These are phyloP conservation scores for Blumeriella jaapii DNA, from an alignment of 2,329 filamentous ascomycete genomes.

Conservation along the genomic window DNA sequence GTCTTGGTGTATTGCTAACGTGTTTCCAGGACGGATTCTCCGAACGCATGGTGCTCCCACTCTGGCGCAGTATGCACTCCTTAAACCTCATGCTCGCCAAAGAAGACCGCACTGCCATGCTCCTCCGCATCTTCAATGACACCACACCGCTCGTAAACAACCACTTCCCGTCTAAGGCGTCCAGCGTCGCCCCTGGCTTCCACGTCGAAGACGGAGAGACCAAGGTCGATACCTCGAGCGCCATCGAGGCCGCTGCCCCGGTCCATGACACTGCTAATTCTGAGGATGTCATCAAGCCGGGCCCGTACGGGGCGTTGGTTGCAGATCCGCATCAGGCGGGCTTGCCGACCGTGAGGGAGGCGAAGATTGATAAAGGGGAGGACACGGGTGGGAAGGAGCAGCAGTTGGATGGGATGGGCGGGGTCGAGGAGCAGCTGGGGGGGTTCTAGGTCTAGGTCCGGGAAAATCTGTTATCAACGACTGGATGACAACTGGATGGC, in stretches of 20 bases:
- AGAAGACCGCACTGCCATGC: slow-evolving; percentile 86
- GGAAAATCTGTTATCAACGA: no score
- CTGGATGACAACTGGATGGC: no score
- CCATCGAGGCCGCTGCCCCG: slow-evolving; percentile 16
- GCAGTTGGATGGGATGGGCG: slow-evolving; percentile 15
- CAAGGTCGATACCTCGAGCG: slow-evolving; percentile 16
- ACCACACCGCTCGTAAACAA: slow-evolving; percentile 66
- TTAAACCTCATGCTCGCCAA: slow-evolving; percentile 98
- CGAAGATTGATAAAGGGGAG: slow-evolving; percentile 19
- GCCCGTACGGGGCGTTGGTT: slow-evolving; percentile 18
- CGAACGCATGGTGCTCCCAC: slow-evolving; percentile 77
- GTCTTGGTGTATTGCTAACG: no score
- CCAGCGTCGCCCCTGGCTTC: slow-evolving; percentile 13
- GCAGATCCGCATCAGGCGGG: slow-evolving; percentile 9
- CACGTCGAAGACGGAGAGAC: slow-evolving; percentile 16
- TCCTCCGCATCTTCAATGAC: slow-evolving; percentile 85
- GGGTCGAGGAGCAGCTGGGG: slow-evolving; percentile 15
- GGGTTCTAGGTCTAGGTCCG: no score
- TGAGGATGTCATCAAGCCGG: slow-evolving; percentile 16
- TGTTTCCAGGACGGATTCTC: slow-evolving; percentile 51
- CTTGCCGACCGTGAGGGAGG: slow-evolving; percentile 17
- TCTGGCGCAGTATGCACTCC: slow-evolving; percentile 88
- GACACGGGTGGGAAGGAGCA: slow-evolving; percentile 13
- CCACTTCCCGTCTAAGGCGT: slow-evolving; percentile 23
- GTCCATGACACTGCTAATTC: slow-evolving; percentile 5